Evolutionary conservation across 257 asterid genomes (phyloP).

Genomic region (Ilex asprella): DNA sequence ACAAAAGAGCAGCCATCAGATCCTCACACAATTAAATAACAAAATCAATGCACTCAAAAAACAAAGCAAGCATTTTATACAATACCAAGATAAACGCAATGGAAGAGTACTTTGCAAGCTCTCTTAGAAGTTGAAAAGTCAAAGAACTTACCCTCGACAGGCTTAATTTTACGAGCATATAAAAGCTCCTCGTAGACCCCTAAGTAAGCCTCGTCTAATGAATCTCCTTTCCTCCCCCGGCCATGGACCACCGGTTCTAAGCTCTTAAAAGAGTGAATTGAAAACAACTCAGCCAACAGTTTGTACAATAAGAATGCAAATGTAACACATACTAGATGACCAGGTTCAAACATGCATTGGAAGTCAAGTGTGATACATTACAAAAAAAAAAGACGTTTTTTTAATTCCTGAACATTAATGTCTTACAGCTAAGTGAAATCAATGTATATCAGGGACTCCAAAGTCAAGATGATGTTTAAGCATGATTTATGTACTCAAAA

Average conservation of each 20-base stretch:
- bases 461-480: background rate
- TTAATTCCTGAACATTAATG: background rate
- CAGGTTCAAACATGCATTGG: background rate
- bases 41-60: background rate
- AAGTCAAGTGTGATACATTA: background rate
- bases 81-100: background rate
- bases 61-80: background rate
- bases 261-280: slow-evolving; percentile 32
- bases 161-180: slow-evolving; percentile 86
- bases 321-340: background rate
- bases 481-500: background rate
- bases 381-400: background rate
- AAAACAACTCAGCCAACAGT: slow-evolving; percentile 9
- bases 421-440: background rate
- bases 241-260: slow-evolving; percentile 90
- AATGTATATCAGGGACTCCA: background rate
- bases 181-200: slow-evolving; percentile 79
- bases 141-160: slow-evolving; percentile 68
- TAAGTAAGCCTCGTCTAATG: slow-evolving; percentile 74
- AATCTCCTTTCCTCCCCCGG: slow-evolving; percentile 83
- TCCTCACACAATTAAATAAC: background rate
- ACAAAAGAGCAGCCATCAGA: too few relatives aligned
- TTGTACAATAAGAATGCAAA: background rate
- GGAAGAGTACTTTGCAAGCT: background rate
- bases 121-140: background rate